phyloP scores from a whole-genome alignment of 192 early-diverging fungal genomes.

The Dispira parvispora region DNA sequence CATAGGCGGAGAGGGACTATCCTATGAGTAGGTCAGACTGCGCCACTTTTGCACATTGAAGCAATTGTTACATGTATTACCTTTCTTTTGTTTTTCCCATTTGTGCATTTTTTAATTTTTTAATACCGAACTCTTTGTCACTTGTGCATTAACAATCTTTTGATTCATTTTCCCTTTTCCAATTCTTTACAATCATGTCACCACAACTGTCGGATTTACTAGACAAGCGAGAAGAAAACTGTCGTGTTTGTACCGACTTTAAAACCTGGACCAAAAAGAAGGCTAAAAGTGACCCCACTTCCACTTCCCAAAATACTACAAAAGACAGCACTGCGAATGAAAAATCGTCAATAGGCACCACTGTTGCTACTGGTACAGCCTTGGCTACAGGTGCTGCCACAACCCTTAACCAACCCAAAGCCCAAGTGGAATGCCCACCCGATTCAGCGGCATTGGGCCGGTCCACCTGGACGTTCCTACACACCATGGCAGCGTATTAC shows the following conservation, averaged over 20 bases:
- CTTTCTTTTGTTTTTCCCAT: too few relatives aligned
- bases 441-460: slow-evolving; percentile 68
- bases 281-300: background rate
- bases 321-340: background rate
- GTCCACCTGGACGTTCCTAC: slow-evolving; percentile 94
- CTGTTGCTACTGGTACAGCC: background rate
- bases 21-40: too few relatives aligned
- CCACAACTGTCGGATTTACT: background rate
- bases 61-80: too few relatives aligned
- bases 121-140: too few relatives aligned
- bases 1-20: too few relatives aligned
- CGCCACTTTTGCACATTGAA: too few relatives aligned
- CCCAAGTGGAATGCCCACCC: slow-evolving; percentile 48
- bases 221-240: background rate
- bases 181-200: too few relatives aligned
- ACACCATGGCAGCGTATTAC: slow-evolving; percentile 96
- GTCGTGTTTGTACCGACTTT: slow-evolving; percentile 8
- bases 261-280: slow-evolving; percentile 4
- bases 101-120: too few relatives aligned
- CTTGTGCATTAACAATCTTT: too few relatives aligned
- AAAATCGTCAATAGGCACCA: background rate
- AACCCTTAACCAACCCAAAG: background rate
- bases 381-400: background rate
- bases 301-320: background rate
- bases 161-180: too few relatives aligned